Percentiles rank a stretch among this genome's conserved stretches.
These are phyloP conservation scores for Talaromyces verruculosus DNA, from an alignment of 2,329 filamentous ascomycete genomes.

Conservation along the genomic window DNA sequence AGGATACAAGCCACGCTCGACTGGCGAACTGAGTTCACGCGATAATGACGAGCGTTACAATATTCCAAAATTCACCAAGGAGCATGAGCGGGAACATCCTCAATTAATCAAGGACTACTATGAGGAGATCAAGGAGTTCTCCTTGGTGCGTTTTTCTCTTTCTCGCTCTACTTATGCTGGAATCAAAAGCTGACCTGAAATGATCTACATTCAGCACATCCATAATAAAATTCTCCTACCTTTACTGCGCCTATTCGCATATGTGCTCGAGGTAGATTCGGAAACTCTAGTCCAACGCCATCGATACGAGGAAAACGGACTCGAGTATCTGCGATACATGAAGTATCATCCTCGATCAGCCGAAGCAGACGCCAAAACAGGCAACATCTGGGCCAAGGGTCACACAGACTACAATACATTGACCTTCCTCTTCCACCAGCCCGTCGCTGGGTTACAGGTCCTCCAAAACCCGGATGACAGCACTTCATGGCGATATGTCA, in stretches of 20 bases:
- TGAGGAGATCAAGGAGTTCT: conserved; percentile 19
- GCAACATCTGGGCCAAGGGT: conserved; percentile 49
- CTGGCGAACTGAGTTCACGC: conserved; percentile 8
- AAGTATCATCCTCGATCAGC: conserved; percentile 53
- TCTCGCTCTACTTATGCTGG: background rate
- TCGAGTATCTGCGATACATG: conserved; percentile 64
- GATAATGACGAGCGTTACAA: conserved; percentile 21
- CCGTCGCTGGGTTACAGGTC: conserved; percentile 59
- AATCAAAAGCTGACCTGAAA: background rate
- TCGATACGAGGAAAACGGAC: conserved; percentile 58
- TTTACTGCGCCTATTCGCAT: conserved; percentile 62
- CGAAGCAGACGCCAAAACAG: conserved; percentile 50
- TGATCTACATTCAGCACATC: background rate
- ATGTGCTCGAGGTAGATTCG: conserved; percentile 61
- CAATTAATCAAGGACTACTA: conserved; percentile 18
- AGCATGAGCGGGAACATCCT: conserved; percentile 18
- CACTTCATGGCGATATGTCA: conserved; percentile 53
- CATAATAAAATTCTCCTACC: conserved; percentile 26
- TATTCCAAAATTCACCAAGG: conserved; percentile 19
- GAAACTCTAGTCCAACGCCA: conserved; percentile 58
- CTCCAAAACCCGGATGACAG: conserved; percentile 38
- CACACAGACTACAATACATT: conserved; percentile 60
- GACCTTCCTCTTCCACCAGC: conserved; percentile 60
- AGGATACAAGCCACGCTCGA: conserved; percentile 15
- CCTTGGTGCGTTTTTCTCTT: background rate